phyloP scores from a whole-genome alignment of 2,329 filamentous ascomycete species.

The Stagonosporopsis vannaccii region DNA sequence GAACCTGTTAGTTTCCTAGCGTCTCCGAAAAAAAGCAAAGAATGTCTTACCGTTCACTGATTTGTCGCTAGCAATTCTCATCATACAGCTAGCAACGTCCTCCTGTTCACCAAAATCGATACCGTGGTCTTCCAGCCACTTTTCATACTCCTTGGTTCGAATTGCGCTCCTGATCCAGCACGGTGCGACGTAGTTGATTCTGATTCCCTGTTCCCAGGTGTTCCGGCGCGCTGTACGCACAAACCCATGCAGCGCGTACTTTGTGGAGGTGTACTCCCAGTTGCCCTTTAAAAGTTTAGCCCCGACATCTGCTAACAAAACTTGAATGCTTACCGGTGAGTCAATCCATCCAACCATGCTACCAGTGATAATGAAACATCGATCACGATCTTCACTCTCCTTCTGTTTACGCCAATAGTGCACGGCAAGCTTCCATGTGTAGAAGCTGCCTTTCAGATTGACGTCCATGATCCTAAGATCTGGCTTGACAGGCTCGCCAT shows the following conservation, averaged over 20 bases:
- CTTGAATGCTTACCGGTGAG: conserved; percentile 16
- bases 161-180: conserved; percentile 34
- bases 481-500: conserved; percentile 24
- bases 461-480: conserved; percentile 26
- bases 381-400: conserved; percentile 22
- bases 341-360: conserved; percentile 30
- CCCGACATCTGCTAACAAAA: background rate
- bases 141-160: conserved; percentile 51
- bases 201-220: conserved; percentile 25
- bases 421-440: conserved; percentile 29
- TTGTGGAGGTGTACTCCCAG: conserved; percentile 52
- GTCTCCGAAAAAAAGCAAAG: background rate
- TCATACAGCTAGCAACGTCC: conserved; percentile 46
- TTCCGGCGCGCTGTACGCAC: conserved; percentile 25
- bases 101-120: conserved; percentile 50
- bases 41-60: conserved; percentile 26
- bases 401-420: conserved; percentile 29
- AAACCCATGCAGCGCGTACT: conserved; percentile 28
- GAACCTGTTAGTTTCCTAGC: background rate
- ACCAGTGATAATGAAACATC: conserved; percentile 30
- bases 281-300: conserved; percentile 22
- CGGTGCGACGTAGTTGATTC: conserved; percentile 29
- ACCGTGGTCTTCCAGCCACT: conserved; percentile 50
- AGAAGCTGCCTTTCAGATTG: conserved; percentile 25
- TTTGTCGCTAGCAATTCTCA: conserved; percentile 39